Conservation (phyloP, 2,329 filamentous ascomycete genomes). For the Paracorniculantispora psalliotae region DNA sequence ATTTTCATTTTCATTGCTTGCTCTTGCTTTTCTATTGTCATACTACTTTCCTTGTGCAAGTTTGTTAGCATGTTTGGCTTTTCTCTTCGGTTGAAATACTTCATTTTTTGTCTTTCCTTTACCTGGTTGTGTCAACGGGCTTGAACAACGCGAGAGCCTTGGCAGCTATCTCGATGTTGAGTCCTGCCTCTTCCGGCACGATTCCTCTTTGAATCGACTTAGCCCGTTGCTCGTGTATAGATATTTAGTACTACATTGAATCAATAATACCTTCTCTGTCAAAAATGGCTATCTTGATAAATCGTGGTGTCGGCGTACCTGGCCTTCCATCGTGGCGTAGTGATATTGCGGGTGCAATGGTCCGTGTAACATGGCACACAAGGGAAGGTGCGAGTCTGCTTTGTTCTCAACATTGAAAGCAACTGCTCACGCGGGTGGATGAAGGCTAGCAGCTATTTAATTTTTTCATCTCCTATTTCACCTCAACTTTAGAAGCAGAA, state of each 20-base stretch:
- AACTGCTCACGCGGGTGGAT: neutral
- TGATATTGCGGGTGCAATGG: neutral
- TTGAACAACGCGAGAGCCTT: conserved; percentile 4
- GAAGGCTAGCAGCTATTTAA: neutral
- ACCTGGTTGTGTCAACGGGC: conserved; percentile 9
- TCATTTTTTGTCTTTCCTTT: conserved; percentile 20
- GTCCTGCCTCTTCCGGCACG: conserved; percentile 1
- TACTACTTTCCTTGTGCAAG: conserved; percentile 22
- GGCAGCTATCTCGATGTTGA: neutral
- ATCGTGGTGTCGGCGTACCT: neutral
- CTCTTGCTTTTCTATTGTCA: conserved; percentile 16
- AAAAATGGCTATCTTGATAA: neutral
- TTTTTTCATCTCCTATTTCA: neutral
- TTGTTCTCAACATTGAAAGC: neutral
- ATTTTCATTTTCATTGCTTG: conserved; percentile 12
- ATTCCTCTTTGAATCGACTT: conserved; percentile 22
- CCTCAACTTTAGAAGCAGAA: neutral
- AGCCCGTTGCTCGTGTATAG: conserved; percentile 31
- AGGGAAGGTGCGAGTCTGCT: neutral
- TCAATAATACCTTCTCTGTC: conserved; percentile 28
- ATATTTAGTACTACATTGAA: conserved; percentile 26
- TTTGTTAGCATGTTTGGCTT: conserved; percentile 29
- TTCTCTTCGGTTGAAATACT: conserved; percentile 60
- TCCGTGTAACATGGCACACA: neutral
- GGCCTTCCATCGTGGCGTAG: neutral